These are phyloP conservation scores for Seiridium cupressi DNA, from an alignment of 2,329 filamentous ascomycete species.

Conservation along the genomic window DNA sequence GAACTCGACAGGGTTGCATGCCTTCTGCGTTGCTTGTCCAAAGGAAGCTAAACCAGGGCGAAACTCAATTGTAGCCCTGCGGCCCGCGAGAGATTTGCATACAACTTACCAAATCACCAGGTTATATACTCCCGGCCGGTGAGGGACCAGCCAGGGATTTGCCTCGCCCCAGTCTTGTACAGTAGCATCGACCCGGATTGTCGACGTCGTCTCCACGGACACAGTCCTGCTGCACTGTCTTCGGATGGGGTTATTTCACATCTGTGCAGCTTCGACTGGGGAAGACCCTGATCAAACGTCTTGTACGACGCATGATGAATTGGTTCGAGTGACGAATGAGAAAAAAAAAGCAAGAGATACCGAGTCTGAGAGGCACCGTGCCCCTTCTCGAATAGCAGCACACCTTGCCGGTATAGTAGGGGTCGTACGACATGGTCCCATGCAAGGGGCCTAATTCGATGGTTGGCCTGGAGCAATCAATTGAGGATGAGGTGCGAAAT, in stretches of 20 bases:
- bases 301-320: neutral
- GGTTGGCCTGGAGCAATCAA: neutral
- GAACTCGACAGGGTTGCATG: neutral
- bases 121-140: neutral
- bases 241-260: neutral
- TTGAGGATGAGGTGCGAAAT: slow-evolving; percentile 1
- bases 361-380: neutral
- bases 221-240: neutral
- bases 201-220: neutral
- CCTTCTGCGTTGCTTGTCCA: neutral
- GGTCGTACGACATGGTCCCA: neutral
- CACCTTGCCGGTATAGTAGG: neutral
- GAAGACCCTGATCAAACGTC: neutral
- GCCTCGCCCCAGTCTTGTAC: neutral
- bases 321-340: neutral
- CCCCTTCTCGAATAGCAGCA: neutral
- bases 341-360: neutral
- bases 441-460: slow-evolving; percentile 6
- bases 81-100: neutral
- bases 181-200: neutral
- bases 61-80: neutral
- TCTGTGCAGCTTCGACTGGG: neutral
- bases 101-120: too few species aligned
- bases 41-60: neutral
- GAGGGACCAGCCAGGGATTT: neutral